Evolutionary conservation across 2,329 filamentous ascomycete species (phyloP), one percentile per base, ranked within the genome.

Genomic region (Penicillium sp.): DNA sequence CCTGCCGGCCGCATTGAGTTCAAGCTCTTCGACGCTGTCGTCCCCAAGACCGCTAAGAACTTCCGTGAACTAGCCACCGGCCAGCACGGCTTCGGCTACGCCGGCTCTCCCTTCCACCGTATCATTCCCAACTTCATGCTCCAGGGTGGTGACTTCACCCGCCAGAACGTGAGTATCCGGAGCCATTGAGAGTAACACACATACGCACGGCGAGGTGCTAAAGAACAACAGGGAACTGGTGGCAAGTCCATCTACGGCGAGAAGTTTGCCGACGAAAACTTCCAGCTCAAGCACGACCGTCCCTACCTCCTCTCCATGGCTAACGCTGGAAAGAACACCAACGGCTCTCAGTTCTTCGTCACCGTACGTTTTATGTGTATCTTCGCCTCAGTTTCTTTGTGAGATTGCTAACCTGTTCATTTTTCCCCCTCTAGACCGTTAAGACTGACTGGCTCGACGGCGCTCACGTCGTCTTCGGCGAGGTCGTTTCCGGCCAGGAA

Each of bases 101-200:
- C 86, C 79, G 88, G 87, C 76, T 95, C 91, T 72, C 85, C 86
- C 70, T 96, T 96, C 90, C 92, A 97, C 87, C 92, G 92, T 74
- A 90, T 97, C 81, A 96, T 96, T 82, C 91, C 91, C 71, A 81
- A 91, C 62, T 96, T 96, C 87, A 96, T 96, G 93, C 90, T 96
- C 73, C 93, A 96, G 87, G 93, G 92, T 79, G 92, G 92, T 86
- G 92, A 96, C 86, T 96, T 96, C 85, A 96, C 92, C 82, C 91
- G 90, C 77, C 88, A 89, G 77, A 95, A 96, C 82, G 93, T 96
- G 85, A 80, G 91, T 82, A 61, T 38, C 44, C 38, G 15, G 9
- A 11, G 26, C 51, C 49, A 8, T 2, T 7, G 35, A 8, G 19
- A 23, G n/a, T 13, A 41, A 41, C 11, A 41, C 35, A 41, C 29